These are phyloP conservation scores for Fusarium chaquense DNA, from an alignment of 2,329 filamentous ascomycete species.

Conservation along the genomic window DNA sequence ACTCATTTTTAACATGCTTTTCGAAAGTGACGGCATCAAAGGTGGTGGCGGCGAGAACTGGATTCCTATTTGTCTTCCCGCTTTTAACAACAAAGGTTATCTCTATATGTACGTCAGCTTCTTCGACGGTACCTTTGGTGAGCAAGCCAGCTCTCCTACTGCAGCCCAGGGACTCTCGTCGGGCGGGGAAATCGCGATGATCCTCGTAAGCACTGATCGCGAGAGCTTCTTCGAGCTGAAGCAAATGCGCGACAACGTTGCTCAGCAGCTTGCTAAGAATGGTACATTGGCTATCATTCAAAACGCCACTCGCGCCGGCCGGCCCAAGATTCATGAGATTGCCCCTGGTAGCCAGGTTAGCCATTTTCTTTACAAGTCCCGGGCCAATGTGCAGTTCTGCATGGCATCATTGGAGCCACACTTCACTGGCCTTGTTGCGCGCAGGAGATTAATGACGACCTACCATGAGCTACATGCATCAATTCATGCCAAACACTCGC, in stretches of 20 bases:
- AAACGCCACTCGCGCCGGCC: slow-evolving; percentile 75
- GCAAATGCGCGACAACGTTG: slow-evolving; percentile 73
- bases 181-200: slow-evolving; percentile 85
- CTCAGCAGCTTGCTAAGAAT: slow-evolving; percentile 78
- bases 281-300: slow-evolving; percentile 81
- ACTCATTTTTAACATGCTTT: slow-evolving; percentile 99
- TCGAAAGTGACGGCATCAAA: slow-evolving; percentile 92
- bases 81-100: slow-evolving; percentile 96
- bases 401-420: slow-evolving; percentile 85
- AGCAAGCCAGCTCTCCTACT: slow-evolving; percentile 57
- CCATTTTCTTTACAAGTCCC: slow-evolving; percentile 96
- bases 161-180: slow-evolving; percentile 74
- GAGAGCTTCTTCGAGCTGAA: slow-evolving; percentile 94
- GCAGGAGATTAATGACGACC: slow-evolving; percentile 80
- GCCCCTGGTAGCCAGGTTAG: slow-evolving; percentile 82
- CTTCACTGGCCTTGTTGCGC: slow-evolving; percentile 69
- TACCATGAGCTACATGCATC: slow-evolving; percentile 88
- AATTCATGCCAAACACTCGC: slow-evolving; percentile 85
- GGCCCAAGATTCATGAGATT: slow-evolving; percentile 79
- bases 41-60: slow-evolving; percentile 93
- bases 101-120: slow-evolving; percentile 99
- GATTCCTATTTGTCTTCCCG: slow-evolving; percentile 95
- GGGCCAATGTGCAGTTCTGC: slow-evolving; percentile 93
- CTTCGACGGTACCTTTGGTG: slow-evolving; percentile 70
- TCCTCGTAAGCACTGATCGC: slow-evolving; percentile 92